Evolutionary conservation across 768 basidiomycete species (phyloP).

Genomic region (Gymnopilus dilepis): DNA sequence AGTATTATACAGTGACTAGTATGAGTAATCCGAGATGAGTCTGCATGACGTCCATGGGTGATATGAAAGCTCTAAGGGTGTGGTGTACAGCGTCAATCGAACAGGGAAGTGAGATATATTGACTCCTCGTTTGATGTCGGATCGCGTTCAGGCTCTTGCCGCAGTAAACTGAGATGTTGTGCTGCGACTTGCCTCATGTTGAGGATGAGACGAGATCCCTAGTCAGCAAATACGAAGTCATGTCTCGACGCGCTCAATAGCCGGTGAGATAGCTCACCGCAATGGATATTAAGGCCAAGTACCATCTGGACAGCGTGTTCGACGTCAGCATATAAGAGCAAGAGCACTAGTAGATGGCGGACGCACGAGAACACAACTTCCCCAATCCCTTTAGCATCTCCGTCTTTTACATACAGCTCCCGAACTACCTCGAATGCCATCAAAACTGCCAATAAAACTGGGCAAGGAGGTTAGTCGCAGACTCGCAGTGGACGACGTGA

Average conservation of each 20-base stretch:
- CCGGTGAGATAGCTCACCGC: neutral
- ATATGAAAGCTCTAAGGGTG: too few species aligned
- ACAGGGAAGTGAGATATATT: constrained; percentile 4
- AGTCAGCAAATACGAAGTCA: neutral
- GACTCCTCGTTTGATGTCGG: neutral
- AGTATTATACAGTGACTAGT: too few species aligned
- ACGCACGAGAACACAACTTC: constrained; percentile 2
- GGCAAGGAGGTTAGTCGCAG: neutral
- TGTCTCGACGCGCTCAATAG: too few species aligned
- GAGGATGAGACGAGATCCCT: constrained; percentile 15
- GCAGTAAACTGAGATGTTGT: neutral
- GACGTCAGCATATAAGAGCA: too few species aligned
- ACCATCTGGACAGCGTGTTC: neutral
- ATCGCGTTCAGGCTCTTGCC: neutral
- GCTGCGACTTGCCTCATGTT: constrained; percentile 15
- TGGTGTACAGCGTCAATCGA: neutral
- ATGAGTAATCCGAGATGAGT: too few species aligned
- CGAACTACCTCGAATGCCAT: neutral
- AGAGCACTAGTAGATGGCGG: too few species aligned
- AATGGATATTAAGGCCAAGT: neutral
- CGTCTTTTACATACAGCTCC: neutral
- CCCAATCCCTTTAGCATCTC: constrained; percentile 1
- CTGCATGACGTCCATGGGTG: too few species aligned
- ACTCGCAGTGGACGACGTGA: neutral
- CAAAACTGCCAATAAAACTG: neutral